Evolutionary conservation across 306 rosid species (phyloP), one percentile per base, ranked within the genome.

Genomic region (Malus sylvestris): DNA sequence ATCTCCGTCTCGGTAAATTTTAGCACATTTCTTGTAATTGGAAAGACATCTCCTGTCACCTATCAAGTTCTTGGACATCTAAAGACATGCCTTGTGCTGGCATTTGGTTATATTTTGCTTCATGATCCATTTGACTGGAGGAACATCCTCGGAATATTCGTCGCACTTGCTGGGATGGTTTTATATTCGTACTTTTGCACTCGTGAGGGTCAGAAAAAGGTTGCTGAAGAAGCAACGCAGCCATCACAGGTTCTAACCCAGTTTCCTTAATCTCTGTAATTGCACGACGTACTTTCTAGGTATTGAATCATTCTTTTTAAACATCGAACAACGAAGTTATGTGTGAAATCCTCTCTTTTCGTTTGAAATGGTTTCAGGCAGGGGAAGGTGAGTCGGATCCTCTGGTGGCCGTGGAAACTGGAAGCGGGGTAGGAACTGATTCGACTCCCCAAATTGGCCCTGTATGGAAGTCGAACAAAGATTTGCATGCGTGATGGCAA

Each of bases 31-130:
- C 93, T 95, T 67, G 97, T 95, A 22, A 92, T 94, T 74, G 98
- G 98, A 81, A 94, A 87, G 84, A 94, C 98, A 63, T 94, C 98
- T 72, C 96, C 97, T 2, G 98, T 94, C 68, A 94, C 98, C 64
- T 94, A 94, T 82, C 98, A 94, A 86, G 98, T 92, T 73, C 96
- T 94, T 67, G 98, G 98, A 77, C 98, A 94, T 87, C 87, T 92
- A 71, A 94, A 94, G 86, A 94, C 98, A 71, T 94, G 97, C 81
- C 90, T 94, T 71, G 97, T 94, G 42, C 83, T 94, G 79, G 96
- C 92, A 46, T 94, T 94, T 76, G 98, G 97, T 68, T 94, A 92
- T 83, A 79, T 86, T 63, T 86, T 94, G 49, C 98, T 94, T 75
- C 93, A 61, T 9, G 97, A 94, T 71, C 98, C 98, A 64, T 90